A percentile compares a stretch with the other conserved stretches of the same genome.
Evolutionary conservation across 305 asterid species (phyloP).

Genomic region (Fraxinus baroniana): DNA sequence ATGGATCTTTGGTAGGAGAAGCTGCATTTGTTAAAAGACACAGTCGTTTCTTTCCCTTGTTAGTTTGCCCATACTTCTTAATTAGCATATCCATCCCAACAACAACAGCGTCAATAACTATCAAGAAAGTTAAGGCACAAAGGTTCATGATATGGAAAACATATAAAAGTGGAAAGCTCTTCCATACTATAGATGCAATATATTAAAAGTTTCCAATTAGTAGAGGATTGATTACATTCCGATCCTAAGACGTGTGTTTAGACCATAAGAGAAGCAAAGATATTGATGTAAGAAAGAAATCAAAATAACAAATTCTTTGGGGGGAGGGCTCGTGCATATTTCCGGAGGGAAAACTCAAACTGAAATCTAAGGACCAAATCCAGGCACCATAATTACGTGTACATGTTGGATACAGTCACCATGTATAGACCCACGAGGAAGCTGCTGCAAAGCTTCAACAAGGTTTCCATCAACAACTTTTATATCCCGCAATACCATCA

Average conservation of each 20-base stretch:
- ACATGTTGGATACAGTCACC: constrained; percentile 88
- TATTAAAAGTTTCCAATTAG: neutral
- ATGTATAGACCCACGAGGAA: constrained; percentile 72
- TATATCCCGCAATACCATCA: constrained; percentile 62
- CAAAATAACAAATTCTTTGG: neutral
- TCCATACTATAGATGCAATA: neutral
- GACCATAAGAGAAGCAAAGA: neutral
- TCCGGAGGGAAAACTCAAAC: neutral
- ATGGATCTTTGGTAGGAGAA: constrained; percentile 74
- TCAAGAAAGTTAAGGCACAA: constrained; percentile 51
- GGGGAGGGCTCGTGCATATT: neutral
- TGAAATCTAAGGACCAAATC: neutral
- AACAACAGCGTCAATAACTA: constrained; percentile 95
- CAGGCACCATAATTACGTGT: neutral
- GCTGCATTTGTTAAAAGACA: constrained; percentile 83
- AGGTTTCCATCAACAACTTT: constrained; percentile 87
- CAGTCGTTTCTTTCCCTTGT: constrained; percentile 83
- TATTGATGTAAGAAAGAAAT: neutral
- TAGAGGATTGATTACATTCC: neutral
- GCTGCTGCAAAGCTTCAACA: constrained; percentile 64
- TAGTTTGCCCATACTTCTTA: constrained; percentile 69
- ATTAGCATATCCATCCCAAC: constrained; percentile 94
- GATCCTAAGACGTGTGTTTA: neutral
- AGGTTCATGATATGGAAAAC: constrained; percentile 20
- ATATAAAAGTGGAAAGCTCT: neutral